Evolutionary conservation across 345 rosid species (phyloP).

Genomic region (Aegle marmelos): DNA sequence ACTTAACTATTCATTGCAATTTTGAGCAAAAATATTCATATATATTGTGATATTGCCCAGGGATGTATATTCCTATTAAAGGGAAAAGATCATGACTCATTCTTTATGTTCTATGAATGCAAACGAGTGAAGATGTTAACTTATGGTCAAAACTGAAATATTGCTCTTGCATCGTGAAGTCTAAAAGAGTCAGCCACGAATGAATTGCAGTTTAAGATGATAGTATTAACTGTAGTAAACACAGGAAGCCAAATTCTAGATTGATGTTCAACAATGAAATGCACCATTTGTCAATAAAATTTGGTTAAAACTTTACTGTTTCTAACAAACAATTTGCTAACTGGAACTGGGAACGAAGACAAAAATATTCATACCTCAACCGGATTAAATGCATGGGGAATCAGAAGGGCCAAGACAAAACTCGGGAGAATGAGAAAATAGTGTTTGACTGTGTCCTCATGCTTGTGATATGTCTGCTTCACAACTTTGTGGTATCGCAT

Average conservation of each 20-base stretch:
- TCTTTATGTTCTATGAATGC: background rate
- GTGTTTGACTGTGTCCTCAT: conserved; percentile 35
- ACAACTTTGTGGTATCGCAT: conserved; percentile 47
- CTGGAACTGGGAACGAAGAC: background rate
- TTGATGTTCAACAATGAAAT: background rate
- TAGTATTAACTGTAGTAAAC: background rate
- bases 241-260: background rate
- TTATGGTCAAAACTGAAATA: background rate
- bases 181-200: background rate
- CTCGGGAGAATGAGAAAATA: conserved; percentile 22
- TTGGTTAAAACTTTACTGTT: background rate
- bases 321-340: background rate
- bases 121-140: background rate
- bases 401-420: conserved; percentile 30
- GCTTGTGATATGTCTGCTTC: conserved; percentile 34
- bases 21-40: background rate
- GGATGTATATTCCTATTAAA: background rate
- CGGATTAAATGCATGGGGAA: conserved; percentile 19
- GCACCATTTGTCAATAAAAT: background rate
- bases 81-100: background rate
- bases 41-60: background rate
- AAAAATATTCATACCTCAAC: conserved; percentile 25
- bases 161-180: background rate
- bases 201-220: background rate
- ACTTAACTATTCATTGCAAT: background rate